These are phyloP conservation scores for Geum urbanum DNA, from an alignment of 306 rosid species.

Conservation along the genomic window DNA sequence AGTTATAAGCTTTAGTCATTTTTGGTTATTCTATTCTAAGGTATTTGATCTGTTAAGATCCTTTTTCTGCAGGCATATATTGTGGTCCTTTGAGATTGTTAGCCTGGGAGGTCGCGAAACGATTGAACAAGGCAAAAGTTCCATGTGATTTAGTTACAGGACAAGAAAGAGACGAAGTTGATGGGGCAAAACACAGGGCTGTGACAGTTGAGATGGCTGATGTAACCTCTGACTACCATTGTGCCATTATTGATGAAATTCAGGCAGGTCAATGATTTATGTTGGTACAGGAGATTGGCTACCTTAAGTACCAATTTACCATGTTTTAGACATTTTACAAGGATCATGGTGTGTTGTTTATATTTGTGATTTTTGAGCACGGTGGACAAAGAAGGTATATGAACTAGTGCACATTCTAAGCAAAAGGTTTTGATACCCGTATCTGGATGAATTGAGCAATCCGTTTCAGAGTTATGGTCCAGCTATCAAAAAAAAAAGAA, in stretches of 20 bases:
- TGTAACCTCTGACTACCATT: slow-evolving; percentile 58
- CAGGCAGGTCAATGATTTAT: slow-evolving; percentile 59
- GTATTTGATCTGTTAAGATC: neutral
- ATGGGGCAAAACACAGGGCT: slow-evolving; percentile 84
- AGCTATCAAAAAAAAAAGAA: neutral
- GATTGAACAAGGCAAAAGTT: slow-evolving; percentile 84
- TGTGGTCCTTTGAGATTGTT: slow-evolving; percentile 96
- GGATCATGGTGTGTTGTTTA: slow-evolving; percentile 2
- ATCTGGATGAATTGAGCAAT: neutral
- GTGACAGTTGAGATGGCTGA: slow-evolving; percentile 98
- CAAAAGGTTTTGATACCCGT: neutral
- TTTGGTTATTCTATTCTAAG: slow-evolving; percentile 1
- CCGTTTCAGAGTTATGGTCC: neutral
- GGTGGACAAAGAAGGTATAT: neutral
- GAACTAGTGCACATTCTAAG: neutral
- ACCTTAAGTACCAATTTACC: neutral
- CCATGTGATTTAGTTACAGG: slow-evolving; percentile 87
- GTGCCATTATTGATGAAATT: slow-evolving; percentile 90
- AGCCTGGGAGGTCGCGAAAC: slow-evolving; percentile 95
- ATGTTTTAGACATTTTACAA: slow-evolving; percentile 11
- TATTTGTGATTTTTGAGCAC: neutral
- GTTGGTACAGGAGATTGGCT: slow-evolving; percentile 20
- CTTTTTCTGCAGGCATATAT: slow-evolving; percentile 60
- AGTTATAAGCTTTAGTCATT: neutral
- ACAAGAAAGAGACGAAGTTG: slow-evolving; percentile 82